Percentiles rank a stretch among this genome's conserved stretches.
These are phyloP conservation scores for Priceomyces haplophilus DNA, from an alignment of 805 yeast genomes.

Conservation along the genomic window DNA sequence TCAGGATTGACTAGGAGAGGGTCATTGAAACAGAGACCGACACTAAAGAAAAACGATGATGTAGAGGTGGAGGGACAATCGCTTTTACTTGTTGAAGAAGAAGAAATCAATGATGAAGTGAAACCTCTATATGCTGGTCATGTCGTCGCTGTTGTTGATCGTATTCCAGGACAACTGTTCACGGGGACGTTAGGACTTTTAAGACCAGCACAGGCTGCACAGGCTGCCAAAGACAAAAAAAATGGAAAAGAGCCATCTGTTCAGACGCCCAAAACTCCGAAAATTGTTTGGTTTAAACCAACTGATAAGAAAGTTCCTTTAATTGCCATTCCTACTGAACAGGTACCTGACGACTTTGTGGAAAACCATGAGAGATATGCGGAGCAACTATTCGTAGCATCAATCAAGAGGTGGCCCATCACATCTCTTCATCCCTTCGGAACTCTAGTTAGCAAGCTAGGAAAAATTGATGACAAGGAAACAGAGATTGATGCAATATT, in stretches of 20 bases:
- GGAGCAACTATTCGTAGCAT: conserved; percentile 83
- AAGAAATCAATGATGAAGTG: conserved; percentile 86
- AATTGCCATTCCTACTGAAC: conserved; percentile 97
- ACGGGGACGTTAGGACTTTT: conserved; percentile 91
- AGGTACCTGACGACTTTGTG: conserved; percentile 93
- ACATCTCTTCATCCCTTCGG: conserved; percentile 98
- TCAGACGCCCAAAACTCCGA: conserved; percentile 60
- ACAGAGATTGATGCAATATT: conserved; percentile 87
- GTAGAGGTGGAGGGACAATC: conserved; percentile 99
- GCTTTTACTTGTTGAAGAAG: conserved; percentile 86
- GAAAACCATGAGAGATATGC: conserved; percentile 85
- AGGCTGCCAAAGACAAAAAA: conserved; percentile 61
- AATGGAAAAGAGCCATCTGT: conserved; percentile 46
- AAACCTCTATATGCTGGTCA: conserved; percentile 97
- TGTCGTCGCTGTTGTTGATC: conserved; percentile 95
- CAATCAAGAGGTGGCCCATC: conserved; percentile 98
- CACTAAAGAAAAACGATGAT: conserved; percentile 96
- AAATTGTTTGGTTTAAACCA: conserved; percentile 98
- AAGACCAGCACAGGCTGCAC: conserved; percentile 93
- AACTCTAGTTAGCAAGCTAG: conserved; percentile 82
- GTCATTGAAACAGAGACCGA: conserved; percentile 90
- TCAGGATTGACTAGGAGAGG: conserved; percentile 66
- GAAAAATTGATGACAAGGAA: conserved; percentile 68
- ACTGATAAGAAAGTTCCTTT: conserved; percentile 97
- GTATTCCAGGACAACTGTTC: conserved; percentile 95